Conservation (phyloP, 371 early-diverging fungal genomes). For the Enterospora canceri region DNA sequence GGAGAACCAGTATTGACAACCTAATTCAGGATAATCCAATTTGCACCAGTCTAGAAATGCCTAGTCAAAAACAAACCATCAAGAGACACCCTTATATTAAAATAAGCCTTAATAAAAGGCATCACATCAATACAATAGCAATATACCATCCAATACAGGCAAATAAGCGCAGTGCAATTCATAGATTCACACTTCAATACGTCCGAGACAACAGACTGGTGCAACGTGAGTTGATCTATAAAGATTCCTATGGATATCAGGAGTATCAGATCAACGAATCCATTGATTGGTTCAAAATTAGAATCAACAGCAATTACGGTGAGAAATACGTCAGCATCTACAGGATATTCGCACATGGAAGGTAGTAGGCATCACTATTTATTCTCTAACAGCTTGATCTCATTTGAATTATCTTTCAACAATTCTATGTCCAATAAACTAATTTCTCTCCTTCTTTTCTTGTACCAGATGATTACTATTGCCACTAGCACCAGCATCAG, state of each 20-base stretch:
- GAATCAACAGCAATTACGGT: constrained; percentile 41
- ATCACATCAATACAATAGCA: constrained; percentile 32
- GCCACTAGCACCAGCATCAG: too few species aligned
- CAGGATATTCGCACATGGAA: constrained; percentile 48
- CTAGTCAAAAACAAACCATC: too few species aligned
- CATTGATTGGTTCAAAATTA: constrained; percentile 21
- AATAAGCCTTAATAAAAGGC: constrained; percentile 31
- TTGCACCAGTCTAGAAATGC: constrained; percentile 34
- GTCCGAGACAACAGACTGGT: not conserved
- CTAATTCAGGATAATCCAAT: constrained; percentile 6
- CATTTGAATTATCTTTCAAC: too few species aligned
- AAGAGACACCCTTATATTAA: constrained; percentile 18
- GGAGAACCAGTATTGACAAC: not conserved
- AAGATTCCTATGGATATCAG: constrained; percentile 34
- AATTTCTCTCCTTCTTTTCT: too few species aligned
- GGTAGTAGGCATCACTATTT: not conserved
- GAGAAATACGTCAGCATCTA: constrained; percentile 45
- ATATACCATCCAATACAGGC: constrained; percentile 42
- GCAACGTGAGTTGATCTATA: not conserved
- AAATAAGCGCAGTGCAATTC: constrained; percentile 33
- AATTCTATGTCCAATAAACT: too few species aligned
- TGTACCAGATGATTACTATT: too few species aligned
- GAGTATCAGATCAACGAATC: constrained; percentile 20
- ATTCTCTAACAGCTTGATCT: too few species aligned
- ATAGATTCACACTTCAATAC: constrained; percentile 22